A percentile compares a stretch with the other conserved stretches of the same genome.
phyloP scores from a whole-genome alignment of 331 rosid genomes.

The Telfairia occidentalis region DNA sequence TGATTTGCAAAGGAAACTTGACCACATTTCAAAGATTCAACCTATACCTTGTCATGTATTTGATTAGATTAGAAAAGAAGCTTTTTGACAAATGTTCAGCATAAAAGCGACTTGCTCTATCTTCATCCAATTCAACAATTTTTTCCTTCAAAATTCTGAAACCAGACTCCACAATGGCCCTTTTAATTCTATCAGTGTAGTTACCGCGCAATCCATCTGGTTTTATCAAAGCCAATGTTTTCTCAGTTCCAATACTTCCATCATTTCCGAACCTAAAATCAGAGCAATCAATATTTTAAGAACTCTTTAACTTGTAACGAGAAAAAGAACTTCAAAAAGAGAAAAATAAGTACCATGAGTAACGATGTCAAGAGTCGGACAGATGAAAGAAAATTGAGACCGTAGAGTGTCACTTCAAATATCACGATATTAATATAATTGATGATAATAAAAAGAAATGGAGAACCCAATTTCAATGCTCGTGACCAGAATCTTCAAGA shows the following conservation, averaged over 20 bases:
- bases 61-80: constrained; percentile 52
- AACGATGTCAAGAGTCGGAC: neutral
- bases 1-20: neutral
- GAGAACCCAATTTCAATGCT: neutral
- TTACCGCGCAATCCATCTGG: constrained; percentile 74
- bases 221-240: constrained; percentile 60
- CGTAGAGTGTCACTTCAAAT: neutral
- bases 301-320: neutral
- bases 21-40: neutral
- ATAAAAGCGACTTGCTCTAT: constrained; percentile 37
- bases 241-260: constrained; percentile 26
- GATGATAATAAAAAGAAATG: neutral
- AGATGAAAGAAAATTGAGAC: neutral
- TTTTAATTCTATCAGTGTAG: constrained; percentile 44
- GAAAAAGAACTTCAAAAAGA: neutral
- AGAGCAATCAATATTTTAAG: neutral
- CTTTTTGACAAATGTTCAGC: constrained; percentile 58
- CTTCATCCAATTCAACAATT: constrained; percentile 49
- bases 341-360: neutral
- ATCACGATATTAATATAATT: neutral
- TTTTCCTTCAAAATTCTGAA: constrained; percentile 41
- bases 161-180: constrained; percentile 39
- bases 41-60: constrained; percentile 68
- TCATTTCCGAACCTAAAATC: constrained; percentile 34
- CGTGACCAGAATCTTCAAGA: neutral